These are phyloP conservation scores for Penicillium antarcticum DNA, from an alignment of 495 filamentous ascomycete genomes.

Conservation along the genomic window DNA sequence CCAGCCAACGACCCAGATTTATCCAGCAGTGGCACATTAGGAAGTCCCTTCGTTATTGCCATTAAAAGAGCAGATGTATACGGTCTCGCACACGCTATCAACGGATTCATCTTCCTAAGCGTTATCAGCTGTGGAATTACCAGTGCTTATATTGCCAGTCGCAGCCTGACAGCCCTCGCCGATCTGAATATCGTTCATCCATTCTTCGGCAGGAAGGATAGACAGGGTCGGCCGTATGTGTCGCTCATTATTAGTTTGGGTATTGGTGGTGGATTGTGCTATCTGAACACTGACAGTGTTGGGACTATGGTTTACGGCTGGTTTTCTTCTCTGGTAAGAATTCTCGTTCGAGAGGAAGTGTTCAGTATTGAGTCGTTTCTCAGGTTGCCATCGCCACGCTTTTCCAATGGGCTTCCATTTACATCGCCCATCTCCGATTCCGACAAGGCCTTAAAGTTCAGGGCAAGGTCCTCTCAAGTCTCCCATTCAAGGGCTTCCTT, in stretches of 20 bases:
- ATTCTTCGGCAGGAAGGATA: constrained; percentile 26
- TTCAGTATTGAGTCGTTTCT: not conserved
- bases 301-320: constrained; percentile 24
- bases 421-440: constrained; percentile 63
- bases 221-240: constrained; percentile 21
- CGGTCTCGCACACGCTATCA: constrained; percentile 24
- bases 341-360: not conserved
- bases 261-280: constrained; percentile 24
- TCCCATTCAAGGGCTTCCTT: constrained; percentile 55
- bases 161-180: constrained; percentile 24
- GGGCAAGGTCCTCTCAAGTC: constrained; percentile 43
- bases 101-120: constrained; percentile 28
- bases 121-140: constrained; percentile 29
- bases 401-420: constrained; percentile 52
- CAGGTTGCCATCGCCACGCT: constrained; percentile 28
- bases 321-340: constrained; percentile 25
- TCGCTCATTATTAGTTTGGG: constrained; percentile 18
- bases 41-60: constrained; percentile 28
- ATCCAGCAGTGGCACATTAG: constrained; percentile 22
- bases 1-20: constrained; percentile 21
- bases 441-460: constrained; percentile 53
- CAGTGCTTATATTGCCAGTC: constrained; percentile 27
- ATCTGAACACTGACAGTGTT: constrained; percentile 23
- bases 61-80: constrained; percentile 24
- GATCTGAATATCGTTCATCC: constrained; percentile 25